A percentile compares a stretch with the other conserved stretches of the same genome.
Evolutionary conservation across 805 yeast species (phyloP).

Genomic region (Suhomyces xylopsoci): DNA sequence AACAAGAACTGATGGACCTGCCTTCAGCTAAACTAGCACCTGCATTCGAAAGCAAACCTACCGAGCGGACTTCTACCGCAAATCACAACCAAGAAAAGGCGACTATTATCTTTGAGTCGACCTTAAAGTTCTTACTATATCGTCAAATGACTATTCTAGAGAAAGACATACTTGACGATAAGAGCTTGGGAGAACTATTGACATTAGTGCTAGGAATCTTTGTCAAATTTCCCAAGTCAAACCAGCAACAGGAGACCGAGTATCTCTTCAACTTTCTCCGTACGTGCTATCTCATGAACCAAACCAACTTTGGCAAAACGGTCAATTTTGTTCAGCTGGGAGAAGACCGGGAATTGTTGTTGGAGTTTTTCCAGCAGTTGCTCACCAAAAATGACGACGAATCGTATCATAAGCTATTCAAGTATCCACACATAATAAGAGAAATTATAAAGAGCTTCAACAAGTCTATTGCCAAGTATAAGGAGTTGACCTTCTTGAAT

Average conservation of each 20-base stretch:
- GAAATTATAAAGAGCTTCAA: constrained; percentile 25
- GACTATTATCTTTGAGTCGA: not conserved
- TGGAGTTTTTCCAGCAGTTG: constrained; percentile 31
- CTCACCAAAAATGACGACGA: constrained; percentile 38
- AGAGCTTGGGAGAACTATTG: constrained; percentile 32
- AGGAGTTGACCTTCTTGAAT: constrained; percentile 10
- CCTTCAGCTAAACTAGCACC: not conserved
- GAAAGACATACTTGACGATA: constrained; percentile 29
- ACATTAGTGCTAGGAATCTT: constrained; percentile 30
- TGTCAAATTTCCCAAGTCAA: constrained; percentile 13
- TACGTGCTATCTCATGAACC: constrained; percentile 31
- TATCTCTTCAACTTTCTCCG: constrained; percentile 35
- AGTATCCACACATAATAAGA: constrained; percentile 27
- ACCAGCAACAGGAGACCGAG: constrained; percentile 20
- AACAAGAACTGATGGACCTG: not conserved
- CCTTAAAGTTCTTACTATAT: constrained; percentile 26
- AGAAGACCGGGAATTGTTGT: constrained; percentile 17
- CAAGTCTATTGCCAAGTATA: constrained; percentile 17
- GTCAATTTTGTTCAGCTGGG: constrained; percentile 10
- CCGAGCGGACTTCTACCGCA: too few species aligned
- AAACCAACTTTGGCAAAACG: constrained; percentile 20
- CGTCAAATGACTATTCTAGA: constrained; percentile 32
- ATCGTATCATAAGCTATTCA: constrained; percentile 23
- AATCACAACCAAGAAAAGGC: not conserved
- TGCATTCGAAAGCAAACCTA: not conserved